Evolutionary conservation across 1,284 basidiomycete species (phyloP).

Genomic region (Rhizopogon hawkerae): DNA sequence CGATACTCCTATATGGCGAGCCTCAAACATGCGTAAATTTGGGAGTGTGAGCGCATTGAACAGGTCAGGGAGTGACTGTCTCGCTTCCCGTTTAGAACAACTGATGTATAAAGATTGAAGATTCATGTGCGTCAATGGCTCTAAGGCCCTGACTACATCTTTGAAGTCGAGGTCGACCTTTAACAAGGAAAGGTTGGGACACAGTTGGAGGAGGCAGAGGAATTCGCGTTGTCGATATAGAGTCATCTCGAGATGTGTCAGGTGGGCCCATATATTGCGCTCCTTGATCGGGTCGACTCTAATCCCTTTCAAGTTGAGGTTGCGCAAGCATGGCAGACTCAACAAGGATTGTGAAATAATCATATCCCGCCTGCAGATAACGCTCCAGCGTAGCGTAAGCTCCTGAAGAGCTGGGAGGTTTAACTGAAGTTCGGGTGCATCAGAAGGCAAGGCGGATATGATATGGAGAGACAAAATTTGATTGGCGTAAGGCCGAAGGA

Average conservation of each 20-base stretch:
- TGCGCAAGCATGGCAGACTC: background rate
- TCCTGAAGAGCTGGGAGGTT: background rate
- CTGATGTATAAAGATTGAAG: background rate
- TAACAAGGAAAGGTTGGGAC: background rate
- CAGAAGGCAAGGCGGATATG: too few species aligned
- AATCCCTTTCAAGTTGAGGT: background rate
- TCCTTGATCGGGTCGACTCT: background rate
- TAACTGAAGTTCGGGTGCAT: too few species aligned
- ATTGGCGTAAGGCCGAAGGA: too few species aligned
- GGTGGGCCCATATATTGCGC: background rate
- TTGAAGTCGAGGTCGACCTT: too few species aligned
- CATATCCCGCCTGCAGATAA: too few species aligned
- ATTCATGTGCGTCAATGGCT: background rate
- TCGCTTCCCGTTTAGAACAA: fast-evolving
- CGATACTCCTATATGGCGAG: background rate
- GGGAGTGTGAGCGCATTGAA: background rate
- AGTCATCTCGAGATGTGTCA: background rate
- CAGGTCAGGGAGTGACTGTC: background rate
- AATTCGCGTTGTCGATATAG: too few species aligned
- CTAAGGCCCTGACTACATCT: too few species aligned
- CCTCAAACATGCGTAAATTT: background rate
- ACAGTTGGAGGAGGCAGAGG: background rate
- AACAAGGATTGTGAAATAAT: too few species aligned
- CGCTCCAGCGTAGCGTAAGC: background rate
- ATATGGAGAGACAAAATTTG: too few species aligned